Base-by-base conservation (phyloP, 441 rosid species). In the Metrosideros polymorpha region DNA sequence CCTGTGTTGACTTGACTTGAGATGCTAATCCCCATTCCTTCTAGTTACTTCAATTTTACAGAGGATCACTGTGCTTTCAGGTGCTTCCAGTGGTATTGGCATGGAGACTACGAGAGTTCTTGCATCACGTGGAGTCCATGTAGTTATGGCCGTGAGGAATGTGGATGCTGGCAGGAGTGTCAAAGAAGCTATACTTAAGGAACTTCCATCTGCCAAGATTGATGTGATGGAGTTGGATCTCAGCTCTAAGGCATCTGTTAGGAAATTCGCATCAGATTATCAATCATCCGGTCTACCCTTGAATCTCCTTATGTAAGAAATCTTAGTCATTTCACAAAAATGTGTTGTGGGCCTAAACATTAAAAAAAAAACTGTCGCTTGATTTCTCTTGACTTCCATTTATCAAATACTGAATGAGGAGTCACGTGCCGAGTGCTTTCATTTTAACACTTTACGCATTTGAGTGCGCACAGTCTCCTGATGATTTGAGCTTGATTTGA, bases 151-250 rank as follows among this genome's bases (percentile, higher is more conserved):
- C 51, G 86, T 84, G 75, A 87, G 86, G 86, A 84, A 84, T 35
- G 82, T 84, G 61, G 52, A 84, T 29, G 79, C 86, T 47, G 88
- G 88, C 57, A 55, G 27, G 61, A 75, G 50, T 30, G 88, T 56
- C 84, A 87, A 84, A 71, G 86, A 87, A 18, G 35, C 84, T 42
- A 84, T 87, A 45, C 32, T 87, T 79, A 84, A 87, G 88, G 86
- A 87, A 84, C 24, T 84, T 27, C 86, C 88, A 45, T 84, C 75
- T 27, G 86, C 84, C 14, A 43, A 87, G 39, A 45, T 84, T 13
- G 88, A 87, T 49, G 76, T 50, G 35, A 87, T 84, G 86, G 83
- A 87, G 76, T 29, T 87, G 86, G 86, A 87, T 84, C 88, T 87
- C 84, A 87, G 88, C 83, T 87, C 88, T 12, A 54, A 84, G 88